phyloP scores from a whole-genome alignment of 208 protist genomes.

The Sergeia podlipaevii region DNA sequence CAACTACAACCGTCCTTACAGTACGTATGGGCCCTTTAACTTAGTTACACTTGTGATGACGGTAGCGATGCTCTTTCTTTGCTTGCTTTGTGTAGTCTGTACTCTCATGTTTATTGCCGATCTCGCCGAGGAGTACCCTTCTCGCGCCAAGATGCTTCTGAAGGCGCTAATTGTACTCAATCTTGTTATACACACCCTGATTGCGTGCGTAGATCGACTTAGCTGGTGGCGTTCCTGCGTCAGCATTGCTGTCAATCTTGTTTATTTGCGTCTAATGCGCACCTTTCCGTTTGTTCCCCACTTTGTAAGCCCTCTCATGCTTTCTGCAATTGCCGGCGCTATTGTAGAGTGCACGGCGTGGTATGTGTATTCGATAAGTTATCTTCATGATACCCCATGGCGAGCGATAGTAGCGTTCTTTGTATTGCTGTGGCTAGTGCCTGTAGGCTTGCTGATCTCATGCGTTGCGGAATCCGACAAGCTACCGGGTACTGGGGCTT shows the following conservation, averaged over 20 bases:
- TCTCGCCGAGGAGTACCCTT: conserved; percentile 50
- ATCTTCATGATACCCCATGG: conserved; percentile 20
- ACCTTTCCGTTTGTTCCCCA: conserved; percentile 38
- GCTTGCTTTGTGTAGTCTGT: conserved; percentile 36
- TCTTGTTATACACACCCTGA: conserved; percentile 26
- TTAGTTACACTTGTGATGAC: conserved; percentile 43
- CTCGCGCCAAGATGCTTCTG: conserved; percentile 26
- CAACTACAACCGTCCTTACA: conserved; percentile 15
- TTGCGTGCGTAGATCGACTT: conserved; percentile 43
- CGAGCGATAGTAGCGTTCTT: conserved; percentile 36
- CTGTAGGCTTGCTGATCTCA: conserved; percentile 38
- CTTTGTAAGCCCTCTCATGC: conserved; percentile 21
- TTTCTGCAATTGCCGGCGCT: conserved; percentile 14
- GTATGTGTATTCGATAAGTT: conserved; percentile 30
- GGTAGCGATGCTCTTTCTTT: conserved; percentile 18
- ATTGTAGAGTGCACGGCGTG: conserved; percentile 45
- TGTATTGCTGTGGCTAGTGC: conserved; percentile 56
- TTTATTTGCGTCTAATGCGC: conserved; percentile 39
- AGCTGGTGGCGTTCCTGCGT: conserved; percentile 43
- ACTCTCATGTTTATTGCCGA: conserved; percentile 36
- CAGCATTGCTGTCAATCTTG: conserved; percentile 39
- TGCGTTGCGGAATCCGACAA: conserved; percentile 39
- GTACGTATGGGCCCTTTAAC: conserved; percentile 38
- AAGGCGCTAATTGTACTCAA: conserved; percentile 27
- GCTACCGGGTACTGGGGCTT: conserved; percentile 28